Evolutionary conservation across 2,329 filamentous ascomycete genomes (phyloP), one percentile per base, ranked within the genome.

Genomic region (Clathrospora elynae): DNA sequence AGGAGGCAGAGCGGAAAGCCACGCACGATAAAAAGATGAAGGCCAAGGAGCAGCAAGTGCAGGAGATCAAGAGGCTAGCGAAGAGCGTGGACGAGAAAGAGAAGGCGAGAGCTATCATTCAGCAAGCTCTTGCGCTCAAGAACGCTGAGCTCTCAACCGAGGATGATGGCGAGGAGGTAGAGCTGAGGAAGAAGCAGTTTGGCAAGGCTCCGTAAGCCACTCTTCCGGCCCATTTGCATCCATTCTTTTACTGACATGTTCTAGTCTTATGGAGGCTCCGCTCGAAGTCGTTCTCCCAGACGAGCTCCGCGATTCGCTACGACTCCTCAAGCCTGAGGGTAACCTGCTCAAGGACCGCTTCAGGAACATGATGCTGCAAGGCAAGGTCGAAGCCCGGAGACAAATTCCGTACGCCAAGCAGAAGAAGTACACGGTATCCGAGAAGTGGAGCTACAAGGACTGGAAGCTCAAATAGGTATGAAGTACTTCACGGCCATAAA

Each of bases 401-500:
- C 85, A 85, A 37, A 82, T 92, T 44, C 81, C 85, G 5, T 92
- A 93, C 74, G 81, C 80, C 62, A 95, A 88, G 79, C 88, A 93
- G 77, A 82, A 83, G 52, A 91, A 85, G 78, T 84, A 77, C 57
- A 89, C 88, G 70, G 73, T 84, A 36, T 96, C 90, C 5, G 93
- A 97, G 81, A 99, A 97, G 75, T 99, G 93, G 93, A 84, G 86
- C 30, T 88, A 96, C 77, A 99, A 99, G 79, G 93, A 99, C 69
- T 99, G 96, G 72, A 79, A 77, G 59, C 72, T 88, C 10, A 10
- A 23, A 23, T 23, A 23, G 20, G n/a, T n/a, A n/a, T n/a, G n/a
- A n/a, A n/a, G n/a, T n/a, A n/a, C n/a, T n/a, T n/a, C n/a, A n/a
- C n/a, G n/a, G n/a, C n/a, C n/a, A n/a, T n/a, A n/a, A n/a, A n/a